Evolutionary conservation across 2,329 filamentous ascomycete genomes (phyloP), one percentile per base, ranked within the genome.

Genomic region (Ophiostoma perfectum): DNA sequence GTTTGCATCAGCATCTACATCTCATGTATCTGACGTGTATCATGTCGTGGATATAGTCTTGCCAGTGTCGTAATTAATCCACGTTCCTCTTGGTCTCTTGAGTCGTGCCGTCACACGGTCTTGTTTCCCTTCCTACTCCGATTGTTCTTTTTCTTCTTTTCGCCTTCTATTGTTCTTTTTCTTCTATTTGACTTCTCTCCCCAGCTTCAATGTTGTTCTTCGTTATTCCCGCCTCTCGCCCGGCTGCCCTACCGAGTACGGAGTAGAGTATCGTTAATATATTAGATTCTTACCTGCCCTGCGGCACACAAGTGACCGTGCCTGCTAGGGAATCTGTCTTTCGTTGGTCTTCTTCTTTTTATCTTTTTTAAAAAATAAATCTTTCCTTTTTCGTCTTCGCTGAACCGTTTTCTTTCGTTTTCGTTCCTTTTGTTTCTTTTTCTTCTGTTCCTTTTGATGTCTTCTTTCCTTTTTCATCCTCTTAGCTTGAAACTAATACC

Each of bases 1-100:
- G 9, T 60, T 60, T 55, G 7, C 49, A 55, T 55, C 49, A 18
- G 27, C 49, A 27, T 27, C 27, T 27, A 27, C 27, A 27, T 27
- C 27, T 27, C 27, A 27, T 27, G 27, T 47, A 55, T 55, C 49
- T 55, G 49, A 55, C 49, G 12, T 55, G 49, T 27, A 55, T 55
- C 49, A 55, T 55, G n/a, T 4, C 49, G 18, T 14, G 49, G 8
- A 12, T 16, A 55, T 55, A 55, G 55, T 7, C 49, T 18, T 52
- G 49, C n/a, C 49, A n/a, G n/a, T 55, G 49, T 60, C 55, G 55
- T 60, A 60, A 12, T 58, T 60, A 60, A 60, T 60, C 55, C 27
- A 60, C 11, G 27, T 60, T 60, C 12, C 27, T 16, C 38, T 52
- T 36, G 36, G 36, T 27, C 14, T 44, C 55, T 60, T 39, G 5